Evolutionary conservation across 768 basidiomycete species (phyloP), one percentile per base, ranked within the genome.

Genomic region (Kwoniella mangroviensis): DNA sequence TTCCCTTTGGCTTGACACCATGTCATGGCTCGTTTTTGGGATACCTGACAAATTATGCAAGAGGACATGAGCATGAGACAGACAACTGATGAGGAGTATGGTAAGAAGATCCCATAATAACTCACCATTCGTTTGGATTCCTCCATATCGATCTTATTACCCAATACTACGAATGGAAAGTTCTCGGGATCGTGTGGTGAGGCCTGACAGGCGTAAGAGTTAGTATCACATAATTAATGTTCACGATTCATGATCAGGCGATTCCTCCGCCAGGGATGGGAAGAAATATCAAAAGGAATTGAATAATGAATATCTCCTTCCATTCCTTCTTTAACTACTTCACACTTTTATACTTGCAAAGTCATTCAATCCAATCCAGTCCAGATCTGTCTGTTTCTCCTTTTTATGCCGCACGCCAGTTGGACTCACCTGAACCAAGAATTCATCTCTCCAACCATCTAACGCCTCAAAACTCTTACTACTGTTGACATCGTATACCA

Each of bases 101-200:
- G 5, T 34, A 34, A 34, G 9, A 34, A 34, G 34, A 7, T 34
- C 6, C 34, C 6, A 57, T 40, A 22, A 26, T 17, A 19, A 77
- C 88, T 71, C 67, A 94, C 95, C 89, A 97, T 94, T 74, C 96
- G 90, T 84, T 98, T 98, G 83, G 90, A 92, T 86, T 98, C 97
- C 85, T 98, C 97, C 79, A 98, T 93, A 83, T 99, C 97, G 83
- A 99, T 96, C 93, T 99, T 99, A 86, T 99, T 99, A n/a, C 97
- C 97, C 69, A 99, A 85, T 13, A 99, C 96, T 66, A 99, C 95
- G 79, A 99, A 99, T 6, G 97, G 97, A 84, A 99, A 99, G 86
- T 98, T 98, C 87, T 98, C 97, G 51, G 97, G 95, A 84, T 98
- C 96, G 82, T 96, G 94, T 55, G 97, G 97, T 81, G 93, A 94